Percentiles rank a stretch among this genome's conserved stretches.
Evolutionary conservation across 306 rosid species (phyloP).

Genomic region (Mimosa pudica): DNA sequence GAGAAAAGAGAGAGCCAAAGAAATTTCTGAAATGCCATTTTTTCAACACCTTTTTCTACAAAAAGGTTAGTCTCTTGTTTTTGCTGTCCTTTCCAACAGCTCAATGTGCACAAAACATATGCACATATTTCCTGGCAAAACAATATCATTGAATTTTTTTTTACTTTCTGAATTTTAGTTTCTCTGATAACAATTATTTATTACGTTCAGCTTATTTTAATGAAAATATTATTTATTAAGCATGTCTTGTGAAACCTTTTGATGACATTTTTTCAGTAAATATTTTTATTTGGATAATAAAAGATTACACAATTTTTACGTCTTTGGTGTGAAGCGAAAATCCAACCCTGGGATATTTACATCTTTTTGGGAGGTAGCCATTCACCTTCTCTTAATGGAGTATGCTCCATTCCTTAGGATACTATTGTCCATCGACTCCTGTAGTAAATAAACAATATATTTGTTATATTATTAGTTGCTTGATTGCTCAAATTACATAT

Average conservation of each 20-base stretch:
- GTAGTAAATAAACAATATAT: background rate
- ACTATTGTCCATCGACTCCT: background rate
- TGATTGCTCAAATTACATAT: background rate
- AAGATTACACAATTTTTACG: slow-evolving; percentile 12
- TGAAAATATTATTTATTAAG: background rate
- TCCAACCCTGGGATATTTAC: background rate
- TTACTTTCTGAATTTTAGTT: background rate
- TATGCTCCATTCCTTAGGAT: slow-evolving; percentile 19
- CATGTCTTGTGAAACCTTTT: background rate
- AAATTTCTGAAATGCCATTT: slow-evolving; percentile 90
- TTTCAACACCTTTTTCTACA: slow-evolving; percentile 93
- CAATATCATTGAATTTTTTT: background rate
- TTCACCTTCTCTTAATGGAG: slow-evolving; percentile 25
- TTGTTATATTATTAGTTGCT: slow-evolving; percentile 8
- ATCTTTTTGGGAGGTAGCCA: slow-evolving; percentile 13
- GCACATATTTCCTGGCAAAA: background rate
- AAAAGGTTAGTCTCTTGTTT: slow-evolving; percentile 60
- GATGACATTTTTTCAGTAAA: background rate
- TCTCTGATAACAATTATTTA: background rate
- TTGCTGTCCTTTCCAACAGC: background rate
- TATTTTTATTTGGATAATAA: background rate
- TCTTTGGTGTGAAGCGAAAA: slow-evolving; percentile 9
- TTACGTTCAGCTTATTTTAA: slow-evolving; percentile 11
- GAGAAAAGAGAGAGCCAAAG: slow-evolving; percentile 81
- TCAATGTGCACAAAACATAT: background rate